Evolutionary conservation across 2,329 filamentous ascomycete species (phyloP).

Genomic region (Fusarium neocosmosporiellum): DNA sequence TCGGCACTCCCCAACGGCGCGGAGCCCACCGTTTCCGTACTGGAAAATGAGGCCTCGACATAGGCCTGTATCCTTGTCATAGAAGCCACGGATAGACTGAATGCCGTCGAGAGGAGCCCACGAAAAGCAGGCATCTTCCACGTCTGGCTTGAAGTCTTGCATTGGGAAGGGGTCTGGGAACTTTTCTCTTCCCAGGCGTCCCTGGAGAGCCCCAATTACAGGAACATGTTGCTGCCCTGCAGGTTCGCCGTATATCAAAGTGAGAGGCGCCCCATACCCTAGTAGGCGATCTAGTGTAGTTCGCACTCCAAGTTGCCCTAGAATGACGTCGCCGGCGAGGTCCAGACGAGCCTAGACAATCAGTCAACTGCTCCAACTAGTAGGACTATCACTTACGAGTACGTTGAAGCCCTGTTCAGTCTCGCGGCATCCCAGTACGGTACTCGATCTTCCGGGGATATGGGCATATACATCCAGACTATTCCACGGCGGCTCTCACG

Average conservation of each 20-base stretch:
- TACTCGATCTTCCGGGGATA: neutral
- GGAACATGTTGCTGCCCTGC: neutral
- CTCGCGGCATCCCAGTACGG: neutral
- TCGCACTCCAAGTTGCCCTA: neutral
- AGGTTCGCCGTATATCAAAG: neutral
- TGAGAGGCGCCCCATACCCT: neutral
- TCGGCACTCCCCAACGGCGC: neutral
- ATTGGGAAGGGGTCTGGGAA: neutral
- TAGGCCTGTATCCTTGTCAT: neutral
- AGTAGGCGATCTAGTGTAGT: neutral
- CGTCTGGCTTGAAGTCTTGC: neutral
- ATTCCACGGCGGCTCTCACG: neutral
- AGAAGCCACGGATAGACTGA: neutral
- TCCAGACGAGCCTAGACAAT: neutral
- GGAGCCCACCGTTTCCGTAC: neutral
- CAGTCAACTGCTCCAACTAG: neutral
- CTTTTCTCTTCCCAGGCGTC: neutral
- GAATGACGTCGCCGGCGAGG: neutral
- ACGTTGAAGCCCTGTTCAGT: neutral
- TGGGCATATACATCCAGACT: neutral
- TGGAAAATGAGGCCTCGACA: neutral
- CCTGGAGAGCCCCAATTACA: neutral
- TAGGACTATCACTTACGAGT: neutral
- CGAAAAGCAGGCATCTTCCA: neutral
- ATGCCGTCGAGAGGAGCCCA: neutral